Evolutionary conservation across 768 basidiomycete genomes (phyloP), one percentile per base, ranked within the genome.

Genomic region (Suillus ampliporus): DNA sequence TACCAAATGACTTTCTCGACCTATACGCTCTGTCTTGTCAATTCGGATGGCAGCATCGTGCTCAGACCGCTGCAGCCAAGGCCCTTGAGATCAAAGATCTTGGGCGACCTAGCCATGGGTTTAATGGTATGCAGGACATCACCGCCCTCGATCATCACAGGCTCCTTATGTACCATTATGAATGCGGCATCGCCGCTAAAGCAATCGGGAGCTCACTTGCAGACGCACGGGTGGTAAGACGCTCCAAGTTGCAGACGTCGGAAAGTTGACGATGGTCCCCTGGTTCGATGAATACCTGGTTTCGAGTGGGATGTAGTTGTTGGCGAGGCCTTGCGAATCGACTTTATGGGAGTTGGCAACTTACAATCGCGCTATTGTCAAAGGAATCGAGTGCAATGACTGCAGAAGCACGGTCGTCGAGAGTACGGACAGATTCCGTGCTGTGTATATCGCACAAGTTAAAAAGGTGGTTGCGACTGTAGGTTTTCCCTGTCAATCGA

Each of bases 141-240:
- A 73, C 79, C 5, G 81, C 76, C 11, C 78, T 76, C 14, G 76
- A 74, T 31, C 78, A 79, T 60, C 74, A 77, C 68, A 78, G 78
- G 26, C 72, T 83, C 44, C 77, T 79, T 50, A 73, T 75, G 43
- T 83, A 82, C 64, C 80, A 80, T 64, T 68, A 70, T 37, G 61
- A 72, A 34, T 82, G 82, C 62, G 79, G 77, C 7, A 71, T 59
- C 15, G 66, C 54, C 34, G 66, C 67, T 4, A 44, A 62, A 4
- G 58, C 31, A 19, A 56, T 60, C 15, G 31, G 35, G 26, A 50
- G 58, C 41, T 63, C 43, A 50, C 13, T 50, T 57, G 40, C 31
- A 31, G 31, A 31, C 4, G 31, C 31, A 3, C 31, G 31, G 31
- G 9, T 37, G 37, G 2, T 37, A 38, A 2, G 38, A 38, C 17